These are phyloP conservation scores for Straminergon stramineum DNA, from an alignment of 225 moss, liverwort and hornwort species.

Conservation along the genomic window DNA sequence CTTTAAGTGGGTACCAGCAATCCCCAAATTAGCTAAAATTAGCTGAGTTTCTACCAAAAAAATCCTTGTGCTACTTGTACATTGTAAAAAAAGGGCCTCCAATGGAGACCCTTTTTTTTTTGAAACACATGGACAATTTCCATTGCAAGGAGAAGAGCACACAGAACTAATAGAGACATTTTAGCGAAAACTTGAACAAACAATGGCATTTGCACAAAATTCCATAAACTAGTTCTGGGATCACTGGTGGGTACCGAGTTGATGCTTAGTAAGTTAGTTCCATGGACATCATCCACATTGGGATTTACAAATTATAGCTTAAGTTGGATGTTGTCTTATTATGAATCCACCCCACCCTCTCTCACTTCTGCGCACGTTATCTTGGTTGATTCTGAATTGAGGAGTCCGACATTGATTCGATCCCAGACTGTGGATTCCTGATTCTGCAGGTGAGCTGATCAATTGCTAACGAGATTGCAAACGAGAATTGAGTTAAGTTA, in stretches of 20 bases:
- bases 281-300: not conserved
- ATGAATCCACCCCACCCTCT: not conserved
- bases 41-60: too few relatives aligned
- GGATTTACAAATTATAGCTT: not conserved
- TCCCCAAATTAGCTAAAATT: too few relatives aligned
- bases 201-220: too few relatives aligned
- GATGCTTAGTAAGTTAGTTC: too few relatives aligned
- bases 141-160: too few relatives aligned
- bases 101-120: too few relatives aligned
- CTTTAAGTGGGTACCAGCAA: not conserved
- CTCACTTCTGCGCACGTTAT: not conserved
- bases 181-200: too few relatives aligned
- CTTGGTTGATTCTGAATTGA: not conserved
- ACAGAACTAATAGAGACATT: too few relatives aligned
- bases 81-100: too few relatives aligned
- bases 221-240: too few relatives aligned
- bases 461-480: not conserved
- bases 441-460: slow-evolving; percentile 5
- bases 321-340: not conserved
- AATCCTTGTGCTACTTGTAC: too few relatives aligned
- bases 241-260: not conserved
- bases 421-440: not conserved
- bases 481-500: not conserved
- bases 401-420: slow-evolving; percentile 4
- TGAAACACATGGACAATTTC: too few relatives aligned